Evolutionary conservation across 768 basidiomycete species (phyloP).

Genomic region (Coprinellus micaceus): DNA sequence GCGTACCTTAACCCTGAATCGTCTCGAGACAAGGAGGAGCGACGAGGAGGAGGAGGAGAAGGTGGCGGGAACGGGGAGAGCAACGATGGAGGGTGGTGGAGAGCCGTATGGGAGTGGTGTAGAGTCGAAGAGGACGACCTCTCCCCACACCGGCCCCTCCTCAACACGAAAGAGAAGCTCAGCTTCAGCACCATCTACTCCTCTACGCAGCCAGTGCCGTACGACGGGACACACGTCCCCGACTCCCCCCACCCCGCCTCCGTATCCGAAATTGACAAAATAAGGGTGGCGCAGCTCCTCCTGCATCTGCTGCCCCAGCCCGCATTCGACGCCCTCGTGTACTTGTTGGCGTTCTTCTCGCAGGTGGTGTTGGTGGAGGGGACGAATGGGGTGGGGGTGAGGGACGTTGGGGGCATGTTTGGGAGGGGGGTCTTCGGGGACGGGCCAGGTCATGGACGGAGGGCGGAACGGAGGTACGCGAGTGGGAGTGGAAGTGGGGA

Average conservation of each 20-base stretch:
- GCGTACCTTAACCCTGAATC: too few relatives aligned
- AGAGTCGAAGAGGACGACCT: constrained; percentile 16
- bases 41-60: not conserved
- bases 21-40: too few relatives aligned
- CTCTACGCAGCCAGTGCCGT: too few relatives aligned
- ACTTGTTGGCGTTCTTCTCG: constrained; percentile 42
- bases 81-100: not conserved
- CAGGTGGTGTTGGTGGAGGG: constrained; percentile 31
- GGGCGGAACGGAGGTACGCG: not conserved
- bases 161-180: too few relatives aligned
- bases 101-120: constrained; percentile 31
- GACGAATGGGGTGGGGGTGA: constrained; percentile 30
- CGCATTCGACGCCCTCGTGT: constrained; percentile 40
- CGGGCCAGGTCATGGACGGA: constrained; percentile 4
- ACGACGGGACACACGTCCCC: not conserved
- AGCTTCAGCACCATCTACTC: too few relatives aligned
- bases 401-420: constrained; percentile 31
- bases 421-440: constrained; percentile 32
- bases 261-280: constrained; percentile 17
- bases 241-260: constrained; percentile 8
- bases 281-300: constrained; percentile 31
- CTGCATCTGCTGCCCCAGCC: constrained; percentile 42
- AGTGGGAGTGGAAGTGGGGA: not conserved
- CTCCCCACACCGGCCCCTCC: too few relatives aligned
- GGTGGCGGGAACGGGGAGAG: not conserved